These are phyloP conservation scores for Chlorophyllum brunneum DNA, from an alignment of 768 basidiomycete genomes.

Conservation along the genomic window DNA sequence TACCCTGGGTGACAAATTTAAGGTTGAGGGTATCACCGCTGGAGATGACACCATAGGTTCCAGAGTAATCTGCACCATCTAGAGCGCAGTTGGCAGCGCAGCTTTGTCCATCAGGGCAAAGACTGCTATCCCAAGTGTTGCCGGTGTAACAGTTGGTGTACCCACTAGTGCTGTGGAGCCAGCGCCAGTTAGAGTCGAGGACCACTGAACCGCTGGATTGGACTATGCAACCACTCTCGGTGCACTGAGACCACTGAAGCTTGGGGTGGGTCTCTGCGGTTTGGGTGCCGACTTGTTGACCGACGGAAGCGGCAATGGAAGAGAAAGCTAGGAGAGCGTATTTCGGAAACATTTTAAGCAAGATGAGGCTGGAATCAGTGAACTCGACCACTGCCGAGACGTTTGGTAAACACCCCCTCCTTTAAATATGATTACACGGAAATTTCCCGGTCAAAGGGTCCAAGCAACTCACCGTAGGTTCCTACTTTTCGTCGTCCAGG, in stretches of 20 bases:
- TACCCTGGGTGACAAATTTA: conserved; percentile 12
- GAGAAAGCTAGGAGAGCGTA: conserved; percentile 7
- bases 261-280: conserved; percentile 11
- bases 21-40: conserved; percentile 12
- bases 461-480: too few species aligned
- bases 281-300: conserved; percentile 12
- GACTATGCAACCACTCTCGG: conserved; percentile 7
- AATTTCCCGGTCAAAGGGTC: conserved; percentile 18
- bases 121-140: conserved; percentile 8
- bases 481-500: not conserved
- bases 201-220: conserved; percentile 2
- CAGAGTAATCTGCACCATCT: conserved; percentile 12
- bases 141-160: conserved; percentile 14
- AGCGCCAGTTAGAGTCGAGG: conserved; percentile 14
- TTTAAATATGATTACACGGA: conserved; percentile 22
- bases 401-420: too few species aligned
- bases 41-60: conserved; percentile 13
- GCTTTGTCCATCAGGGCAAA: conserved; percentile 6
- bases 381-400: conserved; percentile 17
- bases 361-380: conserved; percentile 13
- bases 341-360: conserved; percentile 8
- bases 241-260: conserved; percentile 11
- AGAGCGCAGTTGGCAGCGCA: conserved; percentile 10
- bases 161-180: conserved; percentile 7
- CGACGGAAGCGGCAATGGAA: conserved; percentile 5